phyloP scores from a whole-genome alignment of 179 eudicot genomes.

The Gypsophila paniculata region DNA sequence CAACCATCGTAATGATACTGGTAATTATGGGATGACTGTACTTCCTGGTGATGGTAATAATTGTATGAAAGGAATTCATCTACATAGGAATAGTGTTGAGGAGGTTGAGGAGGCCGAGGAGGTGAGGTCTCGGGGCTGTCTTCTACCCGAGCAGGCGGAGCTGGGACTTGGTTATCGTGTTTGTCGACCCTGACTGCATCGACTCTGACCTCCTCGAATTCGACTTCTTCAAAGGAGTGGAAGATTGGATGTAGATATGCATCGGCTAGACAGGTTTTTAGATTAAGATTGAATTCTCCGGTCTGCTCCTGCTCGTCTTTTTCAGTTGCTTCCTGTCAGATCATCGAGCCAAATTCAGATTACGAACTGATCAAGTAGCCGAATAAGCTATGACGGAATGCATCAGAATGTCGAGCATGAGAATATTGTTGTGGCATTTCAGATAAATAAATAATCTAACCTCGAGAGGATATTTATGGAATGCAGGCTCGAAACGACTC shows the following conservation, averaged over 20 bases:
- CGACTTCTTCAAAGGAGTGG: conserved; percentile 71
- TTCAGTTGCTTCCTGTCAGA: conserved; percentile 71
- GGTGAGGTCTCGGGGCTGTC: conserved; percentile 26
- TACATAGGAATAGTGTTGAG: conserved; percentile 26
- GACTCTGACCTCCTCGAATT: conserved; percentile 52
- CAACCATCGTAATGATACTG: conserved; percentile 29
- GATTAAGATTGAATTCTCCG: conserved; percentile 43
- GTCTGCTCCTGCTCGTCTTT: conserved; percentile 62
- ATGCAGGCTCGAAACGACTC: conserved; percentile 88
- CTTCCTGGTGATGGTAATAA: conserved; percentile 23
- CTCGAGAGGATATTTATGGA: conserved; percentile 79
- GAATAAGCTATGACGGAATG: too few relatives aligned
- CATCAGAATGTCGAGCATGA: too few relatives aligned
- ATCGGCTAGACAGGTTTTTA: conserved; percentile 57
- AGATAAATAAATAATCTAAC: conserved; percentile 29
- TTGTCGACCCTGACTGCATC: conserved; percentile 40
- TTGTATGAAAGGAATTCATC: conserved; percentile 23
- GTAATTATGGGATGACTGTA: not conserved
- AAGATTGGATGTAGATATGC: conserved; percentile 93
- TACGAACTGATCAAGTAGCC: too few relatives aligned
- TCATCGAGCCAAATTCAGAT: not conserved
- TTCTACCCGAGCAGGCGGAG: conserved; percentile 6
- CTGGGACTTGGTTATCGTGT: conserved; percentile 28
- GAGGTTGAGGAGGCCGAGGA: conserved; percentile 26
- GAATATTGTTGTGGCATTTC: too few relatives aligned